Base-by-base conservation (phyloP, 2,329 filamentous ascomycete species). In the Diaporthe helianthi region DNA sequence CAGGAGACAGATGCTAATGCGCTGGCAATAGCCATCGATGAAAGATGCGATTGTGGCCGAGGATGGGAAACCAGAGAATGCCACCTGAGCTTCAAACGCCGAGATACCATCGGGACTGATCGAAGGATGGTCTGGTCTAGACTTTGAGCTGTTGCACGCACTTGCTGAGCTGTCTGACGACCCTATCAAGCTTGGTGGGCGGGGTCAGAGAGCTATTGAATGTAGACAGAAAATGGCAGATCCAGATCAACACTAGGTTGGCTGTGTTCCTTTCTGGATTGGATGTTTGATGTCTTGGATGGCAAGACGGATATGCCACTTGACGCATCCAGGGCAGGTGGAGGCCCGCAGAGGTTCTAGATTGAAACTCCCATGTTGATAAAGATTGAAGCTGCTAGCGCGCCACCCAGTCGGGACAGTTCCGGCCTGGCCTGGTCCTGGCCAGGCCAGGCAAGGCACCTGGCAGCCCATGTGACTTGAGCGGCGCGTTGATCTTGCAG, bases 61-160 rank as follows among this genome's bases (percentile, higher is more conserved):
- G 44, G 44, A 63, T 63, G 58, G 58, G 58, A 46, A 63, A 63
- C 44, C 55, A 44, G 58, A 63, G 58, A 63, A 49, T 63, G 12
- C 41, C 58, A 63, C 44, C 58, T n/a, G n/a, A 5, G 26, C 26
- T 61, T 47, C 7, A 17, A 38, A 38, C 19, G 58, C 44, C 58
- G 49, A 63, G 29, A 29, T 63, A 31, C 19, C 44, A 49, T 63
- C 41, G 36, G 29, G 15, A 63, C 9, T 31, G 58, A 36, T 2
- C 5, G n/a, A 19, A 36, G 58, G 12, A 15, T 31, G 58, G 58
- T 41, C 58, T 31, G 58, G 58, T 41, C 58, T 63, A 63, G 58
- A 63, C 44, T 63, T 36, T 9, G 17, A 19, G n/a, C 58, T 36
- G 44, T 41, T 36, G 29, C n/a, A 24, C 26, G 58, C 58, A 19